phyloP scores from a whole-genome alignment of 2,329 filamentous ascomycete species.

The Thielaviopsis musarum region DNA sequence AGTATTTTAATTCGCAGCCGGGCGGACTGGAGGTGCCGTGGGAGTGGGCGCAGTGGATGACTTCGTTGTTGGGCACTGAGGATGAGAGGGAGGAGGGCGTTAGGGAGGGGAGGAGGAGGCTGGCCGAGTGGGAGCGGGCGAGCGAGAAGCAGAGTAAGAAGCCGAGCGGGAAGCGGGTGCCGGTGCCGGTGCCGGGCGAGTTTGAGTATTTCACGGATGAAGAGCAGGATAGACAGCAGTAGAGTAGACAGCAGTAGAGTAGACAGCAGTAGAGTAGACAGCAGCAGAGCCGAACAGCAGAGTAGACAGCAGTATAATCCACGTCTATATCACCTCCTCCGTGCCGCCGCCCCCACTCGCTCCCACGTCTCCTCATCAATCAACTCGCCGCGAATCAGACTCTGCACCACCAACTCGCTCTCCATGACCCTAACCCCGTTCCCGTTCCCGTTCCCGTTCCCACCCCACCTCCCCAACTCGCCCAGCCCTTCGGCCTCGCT shows the following conservation, averaged over 20 bases:
- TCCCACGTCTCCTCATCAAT: constrained; percentile 41
- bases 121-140: background rate
- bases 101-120: constrained; percentile 16
- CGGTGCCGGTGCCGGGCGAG: constrained; percentile 15
- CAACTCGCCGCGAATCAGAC: constrained; percentile 69
- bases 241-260: background rate
- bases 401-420: constrained; percentile 83
- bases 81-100: constrained; percentile 10
- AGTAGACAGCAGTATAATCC: background rate
- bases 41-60: constrained; percentile 63
- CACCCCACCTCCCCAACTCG: background rate
- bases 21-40: constrained; percentile 47
- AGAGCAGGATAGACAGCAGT: constrained; percentile 4
- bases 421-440: constrained; percentile 41
- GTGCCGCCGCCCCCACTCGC: background rate
- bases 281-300: background rate
- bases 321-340: background rate
- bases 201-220: constrained; percentile 23
- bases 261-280: background rate
- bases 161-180: background rate
- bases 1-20: constrained; percentile 74
- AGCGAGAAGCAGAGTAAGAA: constrained; percentile 4
- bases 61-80: constrained; percentile 20
- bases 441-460: too few relatives aligned
- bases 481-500: background rate